A percentile compares a stretch with the other conserved stretches of the same genome.
phyloP scores from a whole-genome alignment of 106 monocot genomes.

The Dendrobium officinale region DNA sequence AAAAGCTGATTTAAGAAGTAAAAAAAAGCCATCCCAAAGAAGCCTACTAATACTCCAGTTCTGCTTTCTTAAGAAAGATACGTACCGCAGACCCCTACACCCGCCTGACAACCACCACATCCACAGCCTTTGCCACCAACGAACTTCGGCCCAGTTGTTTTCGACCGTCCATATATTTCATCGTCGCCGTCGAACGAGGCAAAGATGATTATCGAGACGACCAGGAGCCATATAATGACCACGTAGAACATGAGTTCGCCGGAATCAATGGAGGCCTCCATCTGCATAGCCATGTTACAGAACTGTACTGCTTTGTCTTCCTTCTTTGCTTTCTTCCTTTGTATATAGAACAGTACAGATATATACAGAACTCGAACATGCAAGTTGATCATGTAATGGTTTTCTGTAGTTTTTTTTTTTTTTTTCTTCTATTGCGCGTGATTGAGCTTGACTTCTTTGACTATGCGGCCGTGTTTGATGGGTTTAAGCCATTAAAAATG shows the following conservation, averaged over 20 bases:
- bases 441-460: not conserved
- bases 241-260: not conserved
- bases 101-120: not conserved
- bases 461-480: not conserved
- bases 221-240: not conserved
- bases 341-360: not conserved
- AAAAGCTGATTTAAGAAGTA: no score
- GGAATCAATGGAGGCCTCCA: not conserved
- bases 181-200: not conserved
- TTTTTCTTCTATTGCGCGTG: no score
- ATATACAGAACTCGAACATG: not conserved
- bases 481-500: no score
- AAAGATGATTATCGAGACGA: not conserved
- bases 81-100: not conserved
- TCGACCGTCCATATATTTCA: not conserved
- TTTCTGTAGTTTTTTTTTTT: no score
- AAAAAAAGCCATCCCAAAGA: no score
- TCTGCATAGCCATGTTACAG: not conserved
- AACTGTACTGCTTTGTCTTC: not conserved
- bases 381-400: no score
- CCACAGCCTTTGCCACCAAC: not conserved
- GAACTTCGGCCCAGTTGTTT: not conserved
- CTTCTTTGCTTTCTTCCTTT: not conserved
- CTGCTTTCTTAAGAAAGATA: not conserved
- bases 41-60: no score